These are phyloP conservation scores for Erodium moschatum DNA, from an alignment of 441 rosid species.

Conservation along the genomic window DNA sequence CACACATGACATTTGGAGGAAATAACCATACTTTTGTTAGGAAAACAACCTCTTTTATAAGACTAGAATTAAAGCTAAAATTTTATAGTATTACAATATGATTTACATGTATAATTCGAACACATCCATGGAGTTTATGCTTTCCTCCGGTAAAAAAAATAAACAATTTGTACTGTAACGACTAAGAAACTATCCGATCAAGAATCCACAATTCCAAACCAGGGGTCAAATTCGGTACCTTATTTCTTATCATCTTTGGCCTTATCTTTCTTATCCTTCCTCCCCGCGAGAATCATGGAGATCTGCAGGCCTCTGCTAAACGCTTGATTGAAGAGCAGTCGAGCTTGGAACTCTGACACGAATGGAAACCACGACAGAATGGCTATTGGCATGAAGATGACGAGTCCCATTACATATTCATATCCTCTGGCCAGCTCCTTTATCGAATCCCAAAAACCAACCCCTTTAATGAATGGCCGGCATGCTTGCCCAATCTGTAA, in stretches of 20 bases:
- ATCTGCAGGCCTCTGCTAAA: conserved; percentile 88
- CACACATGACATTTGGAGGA: too few species aligned
- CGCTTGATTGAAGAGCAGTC: conserved; percentile 90
- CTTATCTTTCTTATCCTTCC: conserved; percentile 30
- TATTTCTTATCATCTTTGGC: not conserved
- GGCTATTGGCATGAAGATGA: conserved; percentile 62
- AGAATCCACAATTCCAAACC: not conserved
- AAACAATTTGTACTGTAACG: not conserved
- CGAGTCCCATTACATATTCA: conserved; percentile 68
- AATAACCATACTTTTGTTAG: too few species aligned
- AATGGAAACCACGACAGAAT: conserved; percentile 84
- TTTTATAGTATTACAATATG: not conserved
- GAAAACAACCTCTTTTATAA: too few species aligned
- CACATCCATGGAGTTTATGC: not conserved
- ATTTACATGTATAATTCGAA: not conserved
- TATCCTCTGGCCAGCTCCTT: conserved; percentile 88
- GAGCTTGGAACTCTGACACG: conserved; percentile 76
- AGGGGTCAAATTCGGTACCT: not conserved
- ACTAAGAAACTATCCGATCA: not conserved
- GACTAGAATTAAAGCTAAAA: not conserved
- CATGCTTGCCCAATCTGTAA: conserved; percentile 78
- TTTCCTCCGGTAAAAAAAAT: not conserved
- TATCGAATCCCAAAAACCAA: conserved; percentile 74
- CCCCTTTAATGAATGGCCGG: conserved; percentile 37
- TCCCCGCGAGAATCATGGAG: conserved; percentile 73